A percentile compares a stretch with the other conserved stretches of the same genome.
Evolutionary conservation across 2,329 filamentous ascomycete species (phyloP).

Genomic region (Verticillium klebahnii): DNA sequence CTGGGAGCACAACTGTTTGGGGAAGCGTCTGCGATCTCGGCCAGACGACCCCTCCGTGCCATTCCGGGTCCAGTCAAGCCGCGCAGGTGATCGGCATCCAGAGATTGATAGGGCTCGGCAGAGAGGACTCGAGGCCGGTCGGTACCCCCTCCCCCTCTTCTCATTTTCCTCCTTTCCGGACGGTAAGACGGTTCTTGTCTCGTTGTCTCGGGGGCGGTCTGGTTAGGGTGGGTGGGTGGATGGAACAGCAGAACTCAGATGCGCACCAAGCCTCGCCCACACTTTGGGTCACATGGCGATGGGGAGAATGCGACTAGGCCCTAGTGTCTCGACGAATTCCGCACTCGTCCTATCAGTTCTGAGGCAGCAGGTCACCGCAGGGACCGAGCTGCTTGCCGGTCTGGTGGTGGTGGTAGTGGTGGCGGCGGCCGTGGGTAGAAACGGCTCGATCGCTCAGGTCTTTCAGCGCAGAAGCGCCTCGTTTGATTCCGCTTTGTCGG

Average conservation of each 20-base stretch:
- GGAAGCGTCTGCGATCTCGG: neutral
- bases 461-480: neutral
- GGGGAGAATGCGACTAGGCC: constrained; percentile 3
- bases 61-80: neutral
- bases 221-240: neutral
- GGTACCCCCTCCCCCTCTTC: neutral
- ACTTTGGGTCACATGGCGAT: constrained; percentile 3
- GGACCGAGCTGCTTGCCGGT: neutral
- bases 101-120: constrained; percentile 4
- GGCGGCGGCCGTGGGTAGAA: neutral
- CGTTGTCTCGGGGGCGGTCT: neutral
- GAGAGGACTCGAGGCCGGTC: neutral
- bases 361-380: neutral
- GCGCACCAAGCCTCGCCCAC: neutral
- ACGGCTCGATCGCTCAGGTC: neutral
- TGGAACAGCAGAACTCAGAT: neutral
- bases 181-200: neutral
- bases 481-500: neutral
- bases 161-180: neutral
- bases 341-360: neutral
- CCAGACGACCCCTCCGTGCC: neutral
- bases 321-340: neutral
- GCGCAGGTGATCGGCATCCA: constrained; percentile 1
- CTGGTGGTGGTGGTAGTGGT: neutral
- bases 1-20: neutral